Percentiles rank a stretch among this genome's conserved stretches.
Conservation (phyloP, 2,329 filamentous ascomycete species). For the Parascedosporium putredinis region DNA sequence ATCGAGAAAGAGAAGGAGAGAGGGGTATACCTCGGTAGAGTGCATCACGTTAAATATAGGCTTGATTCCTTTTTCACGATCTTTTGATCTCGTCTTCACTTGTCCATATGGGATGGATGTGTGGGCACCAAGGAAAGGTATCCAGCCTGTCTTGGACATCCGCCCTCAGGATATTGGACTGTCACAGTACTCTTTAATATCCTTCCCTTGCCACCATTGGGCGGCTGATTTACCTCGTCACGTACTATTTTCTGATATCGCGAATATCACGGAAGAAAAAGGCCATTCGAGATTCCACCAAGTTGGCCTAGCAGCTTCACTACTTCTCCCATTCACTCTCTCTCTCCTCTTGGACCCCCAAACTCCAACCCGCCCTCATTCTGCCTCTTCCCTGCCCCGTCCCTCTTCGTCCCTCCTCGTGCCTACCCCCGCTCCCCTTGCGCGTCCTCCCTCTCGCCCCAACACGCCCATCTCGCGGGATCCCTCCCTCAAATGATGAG, state of each 20-base stretch:
- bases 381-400: not conserved
- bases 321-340: too few species aligned
- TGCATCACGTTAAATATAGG: too few species aligned
- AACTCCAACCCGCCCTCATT: not conserved
- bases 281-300: too few species aligned
- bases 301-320: too few species aligned
- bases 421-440: not conserved
- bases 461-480: not conserved
- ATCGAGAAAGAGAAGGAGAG: too few species aligned
- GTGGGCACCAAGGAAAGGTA: too few species aligned
- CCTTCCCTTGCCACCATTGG: not conserved
- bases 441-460: not conserved
- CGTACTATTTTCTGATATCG: not conserved
- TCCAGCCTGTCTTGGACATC: not conserved
- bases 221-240: not conserved
- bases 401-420: not conserved
- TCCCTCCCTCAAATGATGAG: not conserved
- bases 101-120: too few species aligned
- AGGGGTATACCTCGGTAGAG: too few species aligned
- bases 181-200: not conserved
- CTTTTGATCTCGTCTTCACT: too few species aligned
- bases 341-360: too few species aligned
- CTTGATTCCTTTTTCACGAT: too few species aligned
- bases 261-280: not conserved
- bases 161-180: not conserved